phyloP scores from a whole-genome alignment of 495 filamentous ascomycete species.

The Trypethelium eluteriae region DNA sequence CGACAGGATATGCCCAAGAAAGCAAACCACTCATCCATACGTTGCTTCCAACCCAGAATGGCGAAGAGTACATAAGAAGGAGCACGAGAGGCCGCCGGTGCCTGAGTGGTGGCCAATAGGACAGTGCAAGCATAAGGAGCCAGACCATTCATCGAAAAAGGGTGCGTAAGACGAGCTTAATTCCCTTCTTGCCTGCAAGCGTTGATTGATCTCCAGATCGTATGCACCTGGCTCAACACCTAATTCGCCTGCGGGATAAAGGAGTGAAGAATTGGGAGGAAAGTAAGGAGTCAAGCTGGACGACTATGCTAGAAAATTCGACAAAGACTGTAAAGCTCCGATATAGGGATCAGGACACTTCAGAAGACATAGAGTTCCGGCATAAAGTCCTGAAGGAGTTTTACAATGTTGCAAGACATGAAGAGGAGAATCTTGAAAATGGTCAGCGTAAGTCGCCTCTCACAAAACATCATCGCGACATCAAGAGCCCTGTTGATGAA shows the following conservation, averaged over 20 bases:
- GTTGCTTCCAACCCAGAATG: not conserved
- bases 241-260: constrained; percentile 17
- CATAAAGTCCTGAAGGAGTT: constrained; percentile 53
- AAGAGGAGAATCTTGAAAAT: constrained; percentile 53
- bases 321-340: constrained; percentile 30
- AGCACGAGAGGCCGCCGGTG: constrained; percentile 36
- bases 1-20: constrained; percentile 75
- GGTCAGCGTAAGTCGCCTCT: constrained; percentile 49
- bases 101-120: constrained; percentile 75
- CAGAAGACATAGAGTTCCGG: constrained; percentile 36
- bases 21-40: constrained; percentile 78
- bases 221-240: constrained; percentile 34
- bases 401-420: constrained; percentile 55
- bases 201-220: constrained; percentile 30
- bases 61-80: constrained; percentile 27
- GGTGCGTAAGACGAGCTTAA: not conserved
- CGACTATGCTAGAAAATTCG: constrained; percentile 32
- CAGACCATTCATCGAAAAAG: constrained; percentile 51
- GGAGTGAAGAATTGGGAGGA: not conserved
- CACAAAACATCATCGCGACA: too few relatives aligned
- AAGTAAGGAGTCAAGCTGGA: constrained; percentile 42
- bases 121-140: constrained; percentile 65
- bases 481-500: not conserved
- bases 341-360: constrained; percentile 34
- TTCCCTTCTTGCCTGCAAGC: not conserved